A percentile compares a stretch with the other conserved stretches of the same genome.
phyloP scores from a whole-genome alignment of 257 asterid species.

The Solanum chmielewskii region DNA sequence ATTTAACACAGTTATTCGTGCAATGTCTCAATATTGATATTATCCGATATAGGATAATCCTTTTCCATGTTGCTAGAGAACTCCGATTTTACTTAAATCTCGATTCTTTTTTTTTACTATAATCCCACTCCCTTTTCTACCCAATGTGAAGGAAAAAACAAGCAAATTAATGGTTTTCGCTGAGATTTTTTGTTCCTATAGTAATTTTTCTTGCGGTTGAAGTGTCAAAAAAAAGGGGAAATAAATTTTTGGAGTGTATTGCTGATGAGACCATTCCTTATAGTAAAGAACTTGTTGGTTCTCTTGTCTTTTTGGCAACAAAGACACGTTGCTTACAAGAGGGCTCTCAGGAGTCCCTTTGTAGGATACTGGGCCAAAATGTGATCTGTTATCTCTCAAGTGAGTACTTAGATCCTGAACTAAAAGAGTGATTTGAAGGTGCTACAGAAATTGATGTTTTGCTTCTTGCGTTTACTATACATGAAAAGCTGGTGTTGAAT shows the following conservation, averaged over 20 bases:
- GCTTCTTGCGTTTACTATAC: constrained; percentile 61
- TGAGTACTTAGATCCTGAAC: constrained; percentile 23
- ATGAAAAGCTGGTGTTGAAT: constrained; percentile 39
- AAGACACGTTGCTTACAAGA: constrained; percentile 86
- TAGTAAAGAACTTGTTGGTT: constrained; percentile 46
- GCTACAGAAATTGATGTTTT: constrained; percentile 71
- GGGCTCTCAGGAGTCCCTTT: neutral
- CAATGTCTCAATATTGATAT: neutral
- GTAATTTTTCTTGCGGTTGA: neutral
- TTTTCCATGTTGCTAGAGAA: neutral
- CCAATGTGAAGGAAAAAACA: neutral
- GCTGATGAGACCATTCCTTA: constrained; percentile 28
- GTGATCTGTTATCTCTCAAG: neutral
- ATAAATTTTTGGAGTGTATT: constrained; percentile 46
- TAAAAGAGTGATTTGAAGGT: constrained; percentile 71
- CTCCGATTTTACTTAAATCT: neutral
- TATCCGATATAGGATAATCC: neutral
- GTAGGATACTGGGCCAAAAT: neutral
- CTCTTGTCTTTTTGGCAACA: constrained; percentile 55
- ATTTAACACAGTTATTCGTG: neutral
- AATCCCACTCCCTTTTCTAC: neutral
- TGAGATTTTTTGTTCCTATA: neutral
- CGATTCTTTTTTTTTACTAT: neutral
- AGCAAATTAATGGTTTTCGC: neutral
- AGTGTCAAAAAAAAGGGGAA: constrained; percentile 21